phyloP scores from a whole-genome alignment of 495 filamentous ascomycete genomes.

The Staphylotrichum longicolle region DNA sequence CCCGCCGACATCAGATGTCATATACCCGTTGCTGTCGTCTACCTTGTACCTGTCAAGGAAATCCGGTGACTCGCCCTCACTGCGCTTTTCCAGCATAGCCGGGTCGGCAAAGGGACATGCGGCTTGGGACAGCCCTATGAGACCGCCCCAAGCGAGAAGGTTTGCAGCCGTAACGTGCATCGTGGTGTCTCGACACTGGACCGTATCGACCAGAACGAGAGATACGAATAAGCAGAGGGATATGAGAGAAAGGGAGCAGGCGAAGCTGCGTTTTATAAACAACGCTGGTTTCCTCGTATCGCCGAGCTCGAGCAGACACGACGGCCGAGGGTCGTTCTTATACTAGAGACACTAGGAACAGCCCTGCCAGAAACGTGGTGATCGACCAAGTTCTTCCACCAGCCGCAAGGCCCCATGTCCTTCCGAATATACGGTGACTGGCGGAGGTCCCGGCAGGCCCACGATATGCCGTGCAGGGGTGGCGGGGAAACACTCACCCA shows the following conservation, averaged over 20 bases:
- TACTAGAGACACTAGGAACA: background rate
- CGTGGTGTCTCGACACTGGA: conserved; percentile 9
- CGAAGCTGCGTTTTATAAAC: conserved; percentile 1
- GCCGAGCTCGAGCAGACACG: background rate
- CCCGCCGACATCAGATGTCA: conserved; percentile 73
- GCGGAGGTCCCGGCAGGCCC: background rate
- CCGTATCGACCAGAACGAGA: conserved; percentile 6
- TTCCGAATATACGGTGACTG: background rate
- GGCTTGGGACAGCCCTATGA: conserved; percentile 29
- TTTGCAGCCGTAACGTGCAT: conserved; percentile 21
- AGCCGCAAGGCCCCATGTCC: background rate
- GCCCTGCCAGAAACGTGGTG: background rate
- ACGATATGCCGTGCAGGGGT: background rate
- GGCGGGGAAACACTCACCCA: background rate
- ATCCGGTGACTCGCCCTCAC: conserved; percentile 9
- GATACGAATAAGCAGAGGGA: background rate
- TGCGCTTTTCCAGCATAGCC: conserved; percentile 26
- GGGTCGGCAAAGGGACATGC: conserved; percentile 44
- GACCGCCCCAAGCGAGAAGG: conserved; percentile 27
- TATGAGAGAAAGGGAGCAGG: background rate
- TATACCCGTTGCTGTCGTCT: conserved; percentile 59
- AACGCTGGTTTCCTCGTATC: background rate
- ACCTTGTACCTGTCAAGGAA: conserved; percentile 41
- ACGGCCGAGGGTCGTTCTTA: background rate
- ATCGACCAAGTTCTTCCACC: background rate